These are phyloP conservation scores for Huiozyma sinensis DNA, from an alignment of 805 yeast species.

Conservation along the genomic window DNA sequence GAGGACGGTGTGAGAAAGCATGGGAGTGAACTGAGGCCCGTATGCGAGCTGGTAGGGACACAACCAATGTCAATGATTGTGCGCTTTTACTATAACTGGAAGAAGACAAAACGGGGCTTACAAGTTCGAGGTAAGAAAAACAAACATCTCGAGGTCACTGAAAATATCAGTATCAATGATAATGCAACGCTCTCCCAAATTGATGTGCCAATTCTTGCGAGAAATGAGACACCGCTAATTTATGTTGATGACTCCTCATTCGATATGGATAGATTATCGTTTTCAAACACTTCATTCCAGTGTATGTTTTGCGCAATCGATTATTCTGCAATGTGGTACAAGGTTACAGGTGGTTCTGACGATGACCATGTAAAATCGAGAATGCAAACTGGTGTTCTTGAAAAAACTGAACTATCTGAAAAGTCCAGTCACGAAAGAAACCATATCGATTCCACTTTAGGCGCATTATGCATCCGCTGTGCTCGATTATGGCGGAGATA, in stretches of 20 bases:
- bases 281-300: constrained; percentile 33
- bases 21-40: constrained; percentile 75
- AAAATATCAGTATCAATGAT: constrained; percentile 5
- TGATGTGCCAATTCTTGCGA: background rate
- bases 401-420: constrained; percentile 10
- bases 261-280: constrained; percentile 41
- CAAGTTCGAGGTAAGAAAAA: constrained; percentile 72
- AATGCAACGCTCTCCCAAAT: background rate
- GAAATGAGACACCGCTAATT: constrained; percentile 12
- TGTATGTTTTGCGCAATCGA: constrained; percentile 62
- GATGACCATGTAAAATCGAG: constrained; percentile 16
- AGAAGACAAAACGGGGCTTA: constrained; percentile 68
- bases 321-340: constrained; percentile 29
- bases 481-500: constrained; percentile 87
- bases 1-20: constrained; percentile 61
- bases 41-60: constrained; percentile 56
- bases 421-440: constrained; percentile 3
- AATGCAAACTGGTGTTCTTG: constrained; percentile 16
- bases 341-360: constrained; percentile 25
- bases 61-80: constrained; percentile 74
- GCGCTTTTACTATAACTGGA: constrained; percentile 84
- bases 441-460: constrained; percentile 19
- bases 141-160: background rate
- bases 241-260: constrained; percentile 46
- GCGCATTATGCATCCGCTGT: constrained; percentile 75